A percentile compares a stretch with the other conserved stretches of the same genome.
phyloP scores from a whole-genome alignment of 2,329 filamentous ascomycete species.

The Penicillium occitanis region DNA sequence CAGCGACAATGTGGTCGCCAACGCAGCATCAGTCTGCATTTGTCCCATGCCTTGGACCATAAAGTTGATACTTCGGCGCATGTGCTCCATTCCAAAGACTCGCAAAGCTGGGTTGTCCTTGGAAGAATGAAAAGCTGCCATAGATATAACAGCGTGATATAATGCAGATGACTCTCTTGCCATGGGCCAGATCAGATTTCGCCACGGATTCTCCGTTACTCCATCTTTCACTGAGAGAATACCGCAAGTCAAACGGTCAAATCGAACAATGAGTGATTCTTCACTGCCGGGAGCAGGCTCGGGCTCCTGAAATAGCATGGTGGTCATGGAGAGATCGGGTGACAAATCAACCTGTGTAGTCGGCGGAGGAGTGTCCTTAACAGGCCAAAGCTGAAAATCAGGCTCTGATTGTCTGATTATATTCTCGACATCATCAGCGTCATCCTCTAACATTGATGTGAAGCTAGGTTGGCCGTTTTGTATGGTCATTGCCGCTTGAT shows the following conservation, averaged over 20 bases:
- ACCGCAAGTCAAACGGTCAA: conserved; percentile 66
- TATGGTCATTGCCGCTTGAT: conserved; percentile 19
- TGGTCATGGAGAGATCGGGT: conserved; percentile 17
- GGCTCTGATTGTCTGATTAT: conserved; percentile 47
- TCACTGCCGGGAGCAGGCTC: conserved; percentile 48
- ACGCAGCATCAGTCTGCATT: conserved; percentile 64
- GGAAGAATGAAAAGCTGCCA: conserved; percentile 68
- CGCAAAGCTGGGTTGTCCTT: conserved; percentile 58
- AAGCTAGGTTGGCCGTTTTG: conserved; percentile 30
- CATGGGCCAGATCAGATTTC: conserved; percentile 68
- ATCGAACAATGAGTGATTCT: conserved; percentile 63
- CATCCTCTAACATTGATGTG: conserved; percentile 35
- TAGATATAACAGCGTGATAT: conserved; percentile 66
- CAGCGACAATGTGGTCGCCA: conserved; percentile 68
- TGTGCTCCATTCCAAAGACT: conserved; percentile 66
- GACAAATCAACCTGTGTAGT: neutral
- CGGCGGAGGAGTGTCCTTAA: conserved; percentile 28
- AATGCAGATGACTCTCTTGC: conserved; percentile 63
- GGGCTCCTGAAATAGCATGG: conserved; percentile 47
- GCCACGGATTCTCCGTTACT: conserved; percentile 68
- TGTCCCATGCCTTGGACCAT: conserved; percentile 61
- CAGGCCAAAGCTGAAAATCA: conserved; percentile 36
- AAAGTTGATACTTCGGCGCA: conserved; percentile 62
- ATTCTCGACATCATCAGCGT: conserved; percentile 56
- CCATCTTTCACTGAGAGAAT: conserved; percentile 71